Evolutionary conservation across 495 filamentous ascomycete species (phyloP).

Genomic region (Aspergillus campestris): DNA sequence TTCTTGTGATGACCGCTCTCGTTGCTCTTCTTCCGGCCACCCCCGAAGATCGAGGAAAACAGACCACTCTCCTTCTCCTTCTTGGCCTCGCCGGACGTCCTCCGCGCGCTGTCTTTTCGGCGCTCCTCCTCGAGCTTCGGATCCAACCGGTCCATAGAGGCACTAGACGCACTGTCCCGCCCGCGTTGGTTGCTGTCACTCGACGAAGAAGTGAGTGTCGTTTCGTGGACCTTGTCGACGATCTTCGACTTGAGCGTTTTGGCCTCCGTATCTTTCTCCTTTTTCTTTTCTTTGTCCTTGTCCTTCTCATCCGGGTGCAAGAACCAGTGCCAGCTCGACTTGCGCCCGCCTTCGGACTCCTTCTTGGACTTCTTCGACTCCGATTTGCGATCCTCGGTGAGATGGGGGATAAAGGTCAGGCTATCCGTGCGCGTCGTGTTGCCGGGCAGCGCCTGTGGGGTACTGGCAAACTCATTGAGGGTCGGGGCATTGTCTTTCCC

Average conservation of each 20-base stretch:
- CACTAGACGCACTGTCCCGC: constrained; percentile 70
- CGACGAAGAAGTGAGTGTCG: constrained; percentile 72
- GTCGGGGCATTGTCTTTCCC: constrained; percentile 22
- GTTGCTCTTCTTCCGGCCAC: constrained; percentile 68
- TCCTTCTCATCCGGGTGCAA: constrained; percentile 62
- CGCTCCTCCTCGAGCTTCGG: constrained; percentile 70
- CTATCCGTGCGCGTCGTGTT: constrained; percentile 65
- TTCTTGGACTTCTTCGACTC: constrained; percentile 60
- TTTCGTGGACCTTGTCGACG: constrained; percentile 53
- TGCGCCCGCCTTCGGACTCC: constrained; percentile 51
- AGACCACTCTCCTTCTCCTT: constrained; percentile 79
- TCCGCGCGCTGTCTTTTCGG: constrained; percentile 70
- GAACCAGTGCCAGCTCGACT: constrained; percentile 83
- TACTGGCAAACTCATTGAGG: constrained; percentile 31
- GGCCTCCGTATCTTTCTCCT: constrained; percentile 51
- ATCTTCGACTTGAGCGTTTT: constrained; percentile 54
- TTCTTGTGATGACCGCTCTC: constrained; percentile 60
- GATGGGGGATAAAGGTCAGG: constrained; percentile 76
- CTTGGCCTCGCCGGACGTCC: constrained; percentile 64
- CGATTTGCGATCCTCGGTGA: constrained; percentile 55
- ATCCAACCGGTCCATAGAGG: constrained; percentile 73
- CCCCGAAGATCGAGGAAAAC: constrained; percentile 85
- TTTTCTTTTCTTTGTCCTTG: constrained; percentile 53
- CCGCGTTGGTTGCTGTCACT: constrained; percentile 58
- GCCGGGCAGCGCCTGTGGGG: constrained; percentile 52